phyloP scores from a whole-genome alignment of 1,139 yeast species.

The Pichia norvegensis region DNA sequence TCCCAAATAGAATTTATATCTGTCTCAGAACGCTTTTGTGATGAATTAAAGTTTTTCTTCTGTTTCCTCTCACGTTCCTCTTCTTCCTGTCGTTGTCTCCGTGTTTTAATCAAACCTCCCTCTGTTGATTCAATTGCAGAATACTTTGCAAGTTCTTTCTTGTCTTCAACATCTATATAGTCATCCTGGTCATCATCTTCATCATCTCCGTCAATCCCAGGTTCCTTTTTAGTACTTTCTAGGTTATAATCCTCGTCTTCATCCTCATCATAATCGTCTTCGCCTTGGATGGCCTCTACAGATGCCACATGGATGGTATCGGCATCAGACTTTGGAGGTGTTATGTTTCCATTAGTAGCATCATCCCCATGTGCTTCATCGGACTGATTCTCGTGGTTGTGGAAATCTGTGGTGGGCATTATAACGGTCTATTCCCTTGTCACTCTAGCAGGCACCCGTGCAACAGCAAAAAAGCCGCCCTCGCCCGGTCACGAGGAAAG shows the following conservation, averaged over 20 bases:
- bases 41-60: constrained; percentile 7
- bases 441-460: background rate
- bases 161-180: constrained; percentile 26
- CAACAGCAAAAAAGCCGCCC: background rate
- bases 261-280: constrained; percentile 25
- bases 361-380: background rate
- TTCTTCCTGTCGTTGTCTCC: constrained; percentile 44
- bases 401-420: background rate
- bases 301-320: too few species aligned
- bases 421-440: background rate
- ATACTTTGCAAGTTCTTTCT: constrained; percentile 32
- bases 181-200: constrained; percentile 25
- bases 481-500: background rate
- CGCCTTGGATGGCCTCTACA: background rate
- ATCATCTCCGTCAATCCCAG: constrained; percentile 13
- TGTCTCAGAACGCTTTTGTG: constrained; percentile 16
- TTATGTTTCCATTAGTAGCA: background rate
- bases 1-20: constrained; percentile 52
- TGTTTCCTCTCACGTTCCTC: constrained; percentile 26
- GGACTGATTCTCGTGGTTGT: background rate
- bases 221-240: background rate
- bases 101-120: constrained; percentile 51
- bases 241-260: constrained; percentile 26
- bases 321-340: background rate
- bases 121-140: constrained; percentile 39